Conservation (phyloP, 2,329 filamentous ascomycete genomes). For the Penicillium sp. region DNA sequence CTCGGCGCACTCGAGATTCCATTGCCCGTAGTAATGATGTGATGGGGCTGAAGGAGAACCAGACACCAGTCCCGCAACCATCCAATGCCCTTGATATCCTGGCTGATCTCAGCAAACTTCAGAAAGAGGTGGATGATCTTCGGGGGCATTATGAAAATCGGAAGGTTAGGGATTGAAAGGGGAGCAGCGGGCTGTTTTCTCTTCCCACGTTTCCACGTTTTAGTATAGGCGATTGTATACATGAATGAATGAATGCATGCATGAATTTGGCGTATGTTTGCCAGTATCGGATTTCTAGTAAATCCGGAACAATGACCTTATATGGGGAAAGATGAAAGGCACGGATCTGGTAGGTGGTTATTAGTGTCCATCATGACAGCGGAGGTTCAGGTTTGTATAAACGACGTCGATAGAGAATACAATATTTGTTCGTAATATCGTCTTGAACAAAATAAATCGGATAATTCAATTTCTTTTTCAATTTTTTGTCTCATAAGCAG, state of each 20-base stretch:
- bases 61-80: slow-evolving; percentile 33
- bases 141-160: slow-evolving; percentile 40
- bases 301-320: not conserved
- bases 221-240: slow-evolving; percentile 10
- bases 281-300: not conserved
- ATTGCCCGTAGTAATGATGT: slow-evolving; percentile 38
- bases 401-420: no score
- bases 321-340: not conserved
- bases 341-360: not conserved
- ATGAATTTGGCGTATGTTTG: not conserved
- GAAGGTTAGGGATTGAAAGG: slow-evolving; percentile 26
- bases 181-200: slow-evolving; percentile 14
- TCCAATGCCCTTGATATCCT: slow-evolving; percentile 59
- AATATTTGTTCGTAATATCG: not conserved
- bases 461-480: not conserved
- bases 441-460: not conserved
- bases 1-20: slow-evolving; percentile 45
- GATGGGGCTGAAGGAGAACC: slow-evolving; percentile 20
- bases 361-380: not conserved
- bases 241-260: slow-evolving; percentile 17
- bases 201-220: not conserved
- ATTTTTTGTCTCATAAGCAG: not conserved
- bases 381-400: not conserved
- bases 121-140: slow-evolving; percentile 69
- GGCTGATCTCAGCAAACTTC: slow-evolving; percentile 68